Evolutionary conservation across 768 basidiomycete species (phyloP).

Genomic region (Xerocomus spinulosus): DNA sequence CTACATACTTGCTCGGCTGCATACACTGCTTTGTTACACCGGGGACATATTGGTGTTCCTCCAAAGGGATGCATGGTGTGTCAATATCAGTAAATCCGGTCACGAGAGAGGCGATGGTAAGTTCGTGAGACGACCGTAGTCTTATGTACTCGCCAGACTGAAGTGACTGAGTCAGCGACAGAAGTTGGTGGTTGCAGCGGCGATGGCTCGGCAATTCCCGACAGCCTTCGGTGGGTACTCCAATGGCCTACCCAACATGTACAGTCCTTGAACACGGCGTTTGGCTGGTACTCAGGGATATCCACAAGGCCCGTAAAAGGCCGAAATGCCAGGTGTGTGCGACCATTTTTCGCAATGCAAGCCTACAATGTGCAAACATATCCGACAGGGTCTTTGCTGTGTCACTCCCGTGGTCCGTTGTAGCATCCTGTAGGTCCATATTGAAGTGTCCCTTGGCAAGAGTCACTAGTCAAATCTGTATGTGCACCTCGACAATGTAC

Average conservation of each 20-base stretch:
- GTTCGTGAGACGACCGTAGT: background rate
- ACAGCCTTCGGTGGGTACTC: background rate
- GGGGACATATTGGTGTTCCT: constrained; percentile 66
- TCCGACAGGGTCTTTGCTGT: background rate
- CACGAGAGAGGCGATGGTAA: constrained; percentile 3
- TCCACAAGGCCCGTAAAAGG: background rate
- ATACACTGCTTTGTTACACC: constrained; percentile 75
- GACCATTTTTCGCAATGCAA: background rate
- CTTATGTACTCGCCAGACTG: constrained; percentile 11
- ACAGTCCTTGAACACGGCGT: background rate
- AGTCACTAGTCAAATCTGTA: no score
- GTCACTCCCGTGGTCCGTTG: background rate
- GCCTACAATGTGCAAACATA: background rate
- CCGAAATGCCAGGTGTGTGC: no score
- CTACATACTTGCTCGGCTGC: constrained; percentile 76
- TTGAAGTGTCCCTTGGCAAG: no score
- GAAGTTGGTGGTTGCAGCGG: background rate
- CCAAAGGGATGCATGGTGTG: constrained; percentile 65
- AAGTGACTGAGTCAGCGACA: background rate
- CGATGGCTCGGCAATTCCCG: constrained; percentile 16
- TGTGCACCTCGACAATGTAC: background rate
- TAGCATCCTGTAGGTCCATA: background rate
- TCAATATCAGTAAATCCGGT: constrained; percentile 1
- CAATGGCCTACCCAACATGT: background rate
- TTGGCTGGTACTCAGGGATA: background rate